phyloP scores from a whole-genome alignment of 257 asterid genomes.

The Capsicum baccatum region DNA sequence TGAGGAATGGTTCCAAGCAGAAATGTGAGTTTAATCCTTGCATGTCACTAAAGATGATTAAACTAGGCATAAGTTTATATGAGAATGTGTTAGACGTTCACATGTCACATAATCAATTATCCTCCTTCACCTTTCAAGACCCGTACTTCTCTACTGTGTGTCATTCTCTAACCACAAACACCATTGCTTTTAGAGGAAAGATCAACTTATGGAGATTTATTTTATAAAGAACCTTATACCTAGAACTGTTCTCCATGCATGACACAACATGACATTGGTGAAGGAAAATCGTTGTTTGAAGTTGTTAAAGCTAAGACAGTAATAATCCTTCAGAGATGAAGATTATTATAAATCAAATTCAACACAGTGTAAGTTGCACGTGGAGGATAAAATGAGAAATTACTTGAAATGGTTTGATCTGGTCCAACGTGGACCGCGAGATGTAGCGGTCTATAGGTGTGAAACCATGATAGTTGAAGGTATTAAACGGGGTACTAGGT shows the following conservation, averaged over 20 bases:
- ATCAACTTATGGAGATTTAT: background rate
- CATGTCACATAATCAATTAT: background rate
- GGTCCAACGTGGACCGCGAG: background rate
- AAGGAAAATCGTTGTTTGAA: background rate
- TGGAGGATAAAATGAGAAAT: background rate
- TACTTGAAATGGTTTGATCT: background rate
- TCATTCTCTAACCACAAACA: slow-evolving; percentile 3
- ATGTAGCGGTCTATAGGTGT: background rate
- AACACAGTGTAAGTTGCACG: background rate
- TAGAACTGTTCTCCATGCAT: slow-evolving; percentile 2
- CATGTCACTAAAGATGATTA: slow-evolving; percentile 10
- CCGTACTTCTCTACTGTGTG: background rate
- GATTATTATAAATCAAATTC: background rate
- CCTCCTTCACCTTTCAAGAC: background rate
- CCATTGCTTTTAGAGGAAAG: background rate
- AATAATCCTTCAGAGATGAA: background rate
- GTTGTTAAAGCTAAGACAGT: background rate
- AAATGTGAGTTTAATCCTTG: slow-evolving; percentile 22
- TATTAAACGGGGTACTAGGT: background rate
- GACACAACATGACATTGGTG: background rate
- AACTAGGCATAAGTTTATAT: background rate
- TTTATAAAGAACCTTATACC: background rate
- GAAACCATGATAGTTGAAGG: background rate
- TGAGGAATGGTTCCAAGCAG: slow-evolving; percentile 44
- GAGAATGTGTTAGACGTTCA: background rate